These are phyloP conservation scores for Magnolia sinica DNA, from an alignment of 164 flowering plant genomes.

Conservation along the genomic window DNA sequence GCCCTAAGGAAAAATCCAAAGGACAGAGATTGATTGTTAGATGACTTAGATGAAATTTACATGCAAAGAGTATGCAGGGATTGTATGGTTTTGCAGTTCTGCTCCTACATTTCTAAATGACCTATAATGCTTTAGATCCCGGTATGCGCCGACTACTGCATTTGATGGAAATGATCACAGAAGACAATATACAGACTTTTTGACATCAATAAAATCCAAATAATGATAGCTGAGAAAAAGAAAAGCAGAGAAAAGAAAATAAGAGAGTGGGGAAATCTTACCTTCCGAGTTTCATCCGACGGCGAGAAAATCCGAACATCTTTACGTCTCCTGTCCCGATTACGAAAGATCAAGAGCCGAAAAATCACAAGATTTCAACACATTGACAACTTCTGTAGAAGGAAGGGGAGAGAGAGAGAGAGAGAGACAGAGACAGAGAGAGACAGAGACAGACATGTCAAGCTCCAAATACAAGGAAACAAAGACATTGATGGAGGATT, in stretches of 20 bases:
- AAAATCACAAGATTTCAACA: background rate
- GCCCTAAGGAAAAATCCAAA: too few species aligned
- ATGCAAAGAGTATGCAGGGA: background rate
- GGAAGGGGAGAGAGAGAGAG: background rate
- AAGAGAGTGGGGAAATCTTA: constrained; percentile 12
- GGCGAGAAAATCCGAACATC: constrained; percentile 67
- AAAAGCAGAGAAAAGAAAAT: background rate
- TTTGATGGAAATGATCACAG: background rate
- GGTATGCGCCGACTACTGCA: background rate
- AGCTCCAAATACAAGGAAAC: background rate
- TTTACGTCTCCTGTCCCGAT: constrained; percentile 7
- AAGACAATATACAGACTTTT: background rate
- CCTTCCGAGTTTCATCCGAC: constrained; percentile 75
- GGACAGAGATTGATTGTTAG: too few species aligned
- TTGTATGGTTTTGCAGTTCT: background rate
- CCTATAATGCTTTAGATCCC: background rate
- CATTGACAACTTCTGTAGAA: too few species aligned
- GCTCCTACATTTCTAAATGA: background rate
- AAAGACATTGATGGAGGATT: background rate
- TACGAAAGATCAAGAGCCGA: background rate
- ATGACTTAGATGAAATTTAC: too few species aligned
- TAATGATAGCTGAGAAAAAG: background rate
- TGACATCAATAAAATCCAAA: background rate
- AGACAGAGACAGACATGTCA: background rate
- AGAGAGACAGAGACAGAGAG: background rate